These are phyloP conservation scores for Globisporangium splendens DNA, from an alignment of 352 stramenopile genomes.

Conservation along the genomic window DNA sequence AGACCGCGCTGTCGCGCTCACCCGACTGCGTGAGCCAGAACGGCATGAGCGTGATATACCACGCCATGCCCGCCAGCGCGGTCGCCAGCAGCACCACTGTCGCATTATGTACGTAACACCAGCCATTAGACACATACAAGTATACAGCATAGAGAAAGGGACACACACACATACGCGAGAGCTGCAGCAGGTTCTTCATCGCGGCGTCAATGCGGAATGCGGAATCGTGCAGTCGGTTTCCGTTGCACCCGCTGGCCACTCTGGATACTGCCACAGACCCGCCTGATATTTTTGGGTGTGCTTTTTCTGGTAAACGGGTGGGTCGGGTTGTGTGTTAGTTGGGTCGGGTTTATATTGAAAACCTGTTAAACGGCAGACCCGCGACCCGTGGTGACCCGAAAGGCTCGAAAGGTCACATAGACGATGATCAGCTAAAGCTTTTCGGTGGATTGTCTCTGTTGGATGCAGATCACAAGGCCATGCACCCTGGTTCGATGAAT, in stretches of 20 bases:
- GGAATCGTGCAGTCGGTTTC: not conserved
- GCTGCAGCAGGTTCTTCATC: constrained; percentile 45
- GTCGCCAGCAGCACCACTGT: constrained; percentile 51
- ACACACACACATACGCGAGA: constrained; percentile 25
- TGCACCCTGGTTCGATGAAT: no score
- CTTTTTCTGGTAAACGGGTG: no score
- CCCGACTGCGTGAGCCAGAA: constrained; percentile 67
- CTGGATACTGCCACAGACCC: not conserved
- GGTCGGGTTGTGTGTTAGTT: no score
- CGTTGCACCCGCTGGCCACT: not conserved
- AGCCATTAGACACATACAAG: constrained; percentile 1
- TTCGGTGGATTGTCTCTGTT: no score
- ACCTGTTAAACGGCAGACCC: no score
- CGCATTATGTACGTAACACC: not conserved
- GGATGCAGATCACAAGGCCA: no score
- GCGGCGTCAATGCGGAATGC: not conserved
- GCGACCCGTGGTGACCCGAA: no score
- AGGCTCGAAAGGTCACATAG: no score
- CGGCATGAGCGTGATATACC: constrained; percentile 70
- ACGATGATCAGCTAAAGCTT: no score
- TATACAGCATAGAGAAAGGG: not conserved
- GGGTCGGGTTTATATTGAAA: no score
- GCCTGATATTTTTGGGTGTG: not conserved
- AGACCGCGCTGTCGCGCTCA: constrained; percentile 31
- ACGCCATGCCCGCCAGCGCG: constrained; percentile 43